phyloP scores from a whole-genome alignment of 1,284 basidiomycete species.

The Apiotrichum sp. region DNA sequence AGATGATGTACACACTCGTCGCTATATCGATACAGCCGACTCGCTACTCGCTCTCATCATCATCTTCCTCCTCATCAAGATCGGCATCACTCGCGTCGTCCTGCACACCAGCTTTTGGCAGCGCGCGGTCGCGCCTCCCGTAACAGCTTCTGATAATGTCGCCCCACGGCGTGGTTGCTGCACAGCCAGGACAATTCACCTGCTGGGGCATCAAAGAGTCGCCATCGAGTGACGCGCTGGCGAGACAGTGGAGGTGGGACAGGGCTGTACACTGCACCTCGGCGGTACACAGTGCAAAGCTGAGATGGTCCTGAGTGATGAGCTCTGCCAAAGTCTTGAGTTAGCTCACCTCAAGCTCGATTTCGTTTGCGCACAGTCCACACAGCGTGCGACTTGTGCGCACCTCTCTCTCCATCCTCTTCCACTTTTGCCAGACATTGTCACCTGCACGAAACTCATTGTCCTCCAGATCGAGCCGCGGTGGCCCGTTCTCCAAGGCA shows the following conservation, averaged over 20 bases:
- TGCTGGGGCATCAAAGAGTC: background rate
- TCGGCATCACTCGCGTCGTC: too few species aligned
- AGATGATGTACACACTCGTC: too few species aligned
- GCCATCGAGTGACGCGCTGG: conserved; percentile 25
- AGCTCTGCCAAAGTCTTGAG: background rate
- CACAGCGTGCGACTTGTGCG: conserved; percentile 43
- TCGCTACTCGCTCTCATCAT: too few species aligned
- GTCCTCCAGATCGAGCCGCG: conserved; percentile 61
- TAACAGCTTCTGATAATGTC: conserved; percentile 65
- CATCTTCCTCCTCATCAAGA: too few species aligned
- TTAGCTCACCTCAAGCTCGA: conserved; percentile 53
- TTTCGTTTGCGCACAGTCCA: conserved; percentile 52
- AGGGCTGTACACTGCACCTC: conserved; percentile 30
- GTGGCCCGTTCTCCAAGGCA: conserved; percentile 34
- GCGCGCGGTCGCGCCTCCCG: conserved; percentile 48
- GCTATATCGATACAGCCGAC: too few species aligned
- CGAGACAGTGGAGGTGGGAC: conserved; percentile 66
- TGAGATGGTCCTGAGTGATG: conserved; percentile 54
- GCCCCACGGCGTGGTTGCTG: conserved; percentile 66
- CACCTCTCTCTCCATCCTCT: background rate
- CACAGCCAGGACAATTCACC: background rate
- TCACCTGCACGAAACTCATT: conserved; percentile 47
- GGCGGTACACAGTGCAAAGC: conserved; percentile 54
- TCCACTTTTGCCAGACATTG: conserved; percentile 23
- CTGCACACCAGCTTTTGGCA: too few species aligned